These are phyloP conservation scores for Colletotrichum spaethianum DNA, from an alignment of 2,329 filamentous ascomycete species.

Conservation along the genomic window DNA sequence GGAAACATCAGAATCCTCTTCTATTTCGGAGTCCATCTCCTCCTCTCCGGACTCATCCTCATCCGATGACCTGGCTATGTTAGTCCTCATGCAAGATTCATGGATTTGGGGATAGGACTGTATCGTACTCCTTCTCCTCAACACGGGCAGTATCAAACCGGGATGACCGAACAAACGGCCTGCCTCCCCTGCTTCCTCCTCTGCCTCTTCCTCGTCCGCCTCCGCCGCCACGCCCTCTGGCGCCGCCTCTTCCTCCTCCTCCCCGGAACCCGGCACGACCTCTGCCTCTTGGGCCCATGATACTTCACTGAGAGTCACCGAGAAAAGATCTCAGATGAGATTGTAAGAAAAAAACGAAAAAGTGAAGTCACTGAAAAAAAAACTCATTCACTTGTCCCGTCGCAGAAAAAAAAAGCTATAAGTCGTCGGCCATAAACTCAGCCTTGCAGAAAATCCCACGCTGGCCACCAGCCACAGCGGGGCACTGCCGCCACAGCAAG, in stretches of 20 bases:
- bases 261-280: slow-evolving; percentile 47
- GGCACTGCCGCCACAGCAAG: slow-evolving; percentile 42
- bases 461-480: slow-evolving; percentile 42
- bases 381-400: slow-evolving; percentile 11
- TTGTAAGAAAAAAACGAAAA: neutral
- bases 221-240: slow-evolving; percentile 51
- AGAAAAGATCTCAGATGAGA: neutral
- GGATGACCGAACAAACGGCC: slow-evolving; percentile 55
- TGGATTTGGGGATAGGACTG: neutral
- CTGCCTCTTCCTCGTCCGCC: slow-evolving; percentile 54
- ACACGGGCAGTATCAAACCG: slow-evolving; percentile 55
- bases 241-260: slow-evolving; percentile 43
- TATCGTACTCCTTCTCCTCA: slow-evolving; percentile 57
- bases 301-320: neutral
- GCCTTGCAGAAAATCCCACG: slow-evolving; percentile 44
- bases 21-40: slow-evolving; percentile 50
- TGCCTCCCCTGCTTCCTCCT: slow-evolving; percentile 48
- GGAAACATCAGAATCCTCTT: slow-evolving; percentile 56
- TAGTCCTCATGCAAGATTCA: neutral
- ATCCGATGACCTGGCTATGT: slow-evolving; percentile 41
- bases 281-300: slow-evolving; percentile 46
- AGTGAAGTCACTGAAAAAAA: neutral
- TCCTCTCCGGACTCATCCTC: slow-evolving; percentile 47
- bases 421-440: slow-evolving; percentile 29
- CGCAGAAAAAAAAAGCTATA: slow-evolving; percentile 41